phyloP scores from a whole-genome alignment of 768 basidiomycete species.

The Rhizopogon sp. region DNA sequence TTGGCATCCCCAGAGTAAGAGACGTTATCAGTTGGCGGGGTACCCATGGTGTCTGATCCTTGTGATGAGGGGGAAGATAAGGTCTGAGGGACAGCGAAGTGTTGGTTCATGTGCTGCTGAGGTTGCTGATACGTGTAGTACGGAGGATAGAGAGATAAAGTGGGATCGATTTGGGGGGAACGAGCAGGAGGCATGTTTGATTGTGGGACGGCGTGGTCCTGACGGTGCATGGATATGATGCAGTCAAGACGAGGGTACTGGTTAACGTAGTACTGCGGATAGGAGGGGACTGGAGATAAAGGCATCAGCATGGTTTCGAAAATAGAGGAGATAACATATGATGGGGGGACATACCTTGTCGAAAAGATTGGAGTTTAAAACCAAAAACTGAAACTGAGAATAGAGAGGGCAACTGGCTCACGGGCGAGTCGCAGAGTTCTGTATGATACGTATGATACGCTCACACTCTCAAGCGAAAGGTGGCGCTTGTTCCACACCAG shows the following conservation, averaged over 20 bases:
- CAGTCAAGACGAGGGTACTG: slow-evolving; percentile 35
- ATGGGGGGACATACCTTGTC: slow-evolving; percentile 9
- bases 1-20: slow-evolving; percentile 47
- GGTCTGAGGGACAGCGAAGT: slow-evolving; percentile 50
- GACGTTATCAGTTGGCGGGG: slow-evolving; percentile 62
- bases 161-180: slow-evolving; percentile 66
- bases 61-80: slow-evolving; percentile 80
- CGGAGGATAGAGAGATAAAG: slow-evolving; percentile 59
- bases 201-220: slow-evolving; percentile 37
- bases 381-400: slow-evolving; percentile 1
- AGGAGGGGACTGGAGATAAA: slow-evolving; percentile 13
- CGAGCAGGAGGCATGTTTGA: slow-evolving; percentile 40
- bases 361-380: slow-evolving; percentile 3
- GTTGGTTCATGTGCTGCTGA: slow-evolving; percentile 46
- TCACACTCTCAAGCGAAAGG: slow-evolving; percentile 9
- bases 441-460: not conserved
- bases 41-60: slow-evolving; percentile 71
- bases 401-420: not conserved
- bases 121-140: slow-evolving; percentile 56
- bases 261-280: slow-evolving; percentile 17
- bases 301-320: slow-evolving; percentile 11
- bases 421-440: slow-evolving; percentile 4
- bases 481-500: slow-evolving; percentile 2
- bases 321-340: slow-evolving; percentile 1
- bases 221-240: slow-evolving; percentile 37